Evolutionary conservation across 495 filamentous ascomycete genomes (phyloP).

Genomic region (Neurospora sublineolata): DNA sequence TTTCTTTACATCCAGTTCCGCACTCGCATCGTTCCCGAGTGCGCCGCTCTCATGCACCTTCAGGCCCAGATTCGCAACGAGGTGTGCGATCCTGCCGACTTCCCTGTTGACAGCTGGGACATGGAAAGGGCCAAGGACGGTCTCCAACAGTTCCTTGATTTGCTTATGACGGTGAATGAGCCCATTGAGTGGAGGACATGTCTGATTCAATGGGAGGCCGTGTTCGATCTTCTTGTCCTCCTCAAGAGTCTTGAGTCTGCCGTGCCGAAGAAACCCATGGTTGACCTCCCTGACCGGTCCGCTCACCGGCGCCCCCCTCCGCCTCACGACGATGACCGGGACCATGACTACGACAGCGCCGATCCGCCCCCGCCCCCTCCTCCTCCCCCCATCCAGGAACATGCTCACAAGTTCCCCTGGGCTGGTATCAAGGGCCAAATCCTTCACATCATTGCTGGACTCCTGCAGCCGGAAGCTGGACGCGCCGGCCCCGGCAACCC

Average conservation of each 20-base stretch:
- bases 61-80: conserved; percentile 70
- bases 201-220: conserved; percentile 78
- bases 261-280: conserved; percentile 52
- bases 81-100: conserved; percentile 50
- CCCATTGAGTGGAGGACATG: conserved; percentile 45
- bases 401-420: conserved; percentile 85
- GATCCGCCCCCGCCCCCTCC: conserved; percentile 39
- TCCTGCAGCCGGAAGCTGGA: conserved; percentile 48
- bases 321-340: conserved; percentile 13
- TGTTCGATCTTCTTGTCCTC: conserved; percentile 71
- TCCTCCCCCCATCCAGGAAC: conserved; percentile 52
- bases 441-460: conserved; percentile 71
- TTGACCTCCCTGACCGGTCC: conserved; percentile 16
- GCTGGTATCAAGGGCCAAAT: conserved; percentile 85
- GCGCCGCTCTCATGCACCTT: conserved; percentile 80
- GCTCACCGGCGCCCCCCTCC: conserved; percentile 5
- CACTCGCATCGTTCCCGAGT: conserved; percentile 81
- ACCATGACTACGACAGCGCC: conserved; percentile 29
- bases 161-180: conserved; percentile 84
- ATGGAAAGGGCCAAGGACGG: conserved; percentile 82
- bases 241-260: conserved; percentile 77
- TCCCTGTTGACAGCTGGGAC: conserved; percentile 90
- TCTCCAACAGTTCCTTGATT: conserved; percentile 84
- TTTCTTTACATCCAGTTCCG: conserved; percentile 89
- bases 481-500: conserved; percentile 53